Percentiles rank a stretch among this genome's conserved stretches.
Conservation (phyloP, 2,329 filamentous ascomycete genomes). For the Penicillium sclerotiorum region DNA sequence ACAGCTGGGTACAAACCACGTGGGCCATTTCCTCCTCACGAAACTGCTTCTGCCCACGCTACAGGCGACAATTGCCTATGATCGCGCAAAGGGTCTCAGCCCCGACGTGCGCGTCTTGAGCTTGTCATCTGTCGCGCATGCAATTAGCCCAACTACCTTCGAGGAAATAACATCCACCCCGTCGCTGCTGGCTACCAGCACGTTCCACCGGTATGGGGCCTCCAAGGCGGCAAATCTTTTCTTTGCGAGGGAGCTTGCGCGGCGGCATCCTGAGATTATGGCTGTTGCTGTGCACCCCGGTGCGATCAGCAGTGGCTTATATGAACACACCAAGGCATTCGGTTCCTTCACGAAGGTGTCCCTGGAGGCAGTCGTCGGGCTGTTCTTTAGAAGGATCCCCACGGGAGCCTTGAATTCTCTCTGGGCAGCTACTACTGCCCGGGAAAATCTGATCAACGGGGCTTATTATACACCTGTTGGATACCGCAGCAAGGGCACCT, state of each 20-base stretch:
- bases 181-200: slow-evolving; percentile 36
- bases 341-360: slow-evolving; percentile 27
- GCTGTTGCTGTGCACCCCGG: slow-evolving; percentile 56
- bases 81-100: slow-evolving; percentile 33
- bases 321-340: slow-evolving; percentile 31
- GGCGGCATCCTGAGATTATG: slow-evolving; percentile 36
- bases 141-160: slow-evolving; percentile 35
- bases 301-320: slow-evolving; percentile 46
- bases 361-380: slow-evolving; percentile 19
- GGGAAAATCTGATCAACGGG: slow-evolving; percentile 38
- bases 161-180: slow-evolving; percentile 42
- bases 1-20: slow-evolving; percentile 51
- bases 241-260: slow-evolving; percentile 45
- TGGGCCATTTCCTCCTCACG: slow-evolving; percentile 50
- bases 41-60: slow-evolving; percentile 48
- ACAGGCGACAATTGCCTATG: slow-evolving; percentile 34
- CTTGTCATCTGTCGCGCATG: slow-evolving; percentile 40
- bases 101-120: slow-evolving; percentile 37
- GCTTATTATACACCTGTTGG: slow-evolving; percentile 48
- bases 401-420: slow-evolving; percentile 46
- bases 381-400: slow-evolving; percentile 35
- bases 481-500: slow-evolving; percentile 30
- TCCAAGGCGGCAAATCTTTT: slow-evolving; percentile 55
- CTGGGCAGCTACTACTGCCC: slow-evolving; percentile 41
- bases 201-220: slow-evolving; percentile 54